Evolutionary conservation across 768 basidiomycete genomes (phyloP), one percentile per base, ranked within the genome.

Genomic region (Pleurotus salmoneostramineus): DNA sequence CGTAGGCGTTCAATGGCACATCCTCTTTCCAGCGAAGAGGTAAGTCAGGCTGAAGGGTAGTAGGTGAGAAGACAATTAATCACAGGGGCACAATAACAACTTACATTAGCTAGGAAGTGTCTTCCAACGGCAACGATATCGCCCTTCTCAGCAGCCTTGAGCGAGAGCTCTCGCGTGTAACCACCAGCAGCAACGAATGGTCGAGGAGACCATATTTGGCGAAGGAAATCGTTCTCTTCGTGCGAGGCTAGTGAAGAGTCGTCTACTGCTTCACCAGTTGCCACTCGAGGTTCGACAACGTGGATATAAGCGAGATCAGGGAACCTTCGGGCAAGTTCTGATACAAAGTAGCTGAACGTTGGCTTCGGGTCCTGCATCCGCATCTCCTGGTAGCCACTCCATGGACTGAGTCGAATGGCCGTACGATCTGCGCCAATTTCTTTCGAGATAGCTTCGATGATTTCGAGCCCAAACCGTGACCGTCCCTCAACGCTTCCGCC

Each of bases 401-500:
- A 88, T 3, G 84, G 87, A 59, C 82, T 81, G 34, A 89, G 40
- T 6, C 87, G 75, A 42, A 90, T 71, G 0, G 71, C 83, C 1
- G 80, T 75, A 14, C 74, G 75, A 27, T 81, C 77, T 21, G 72
- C 66, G 0, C 89, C 88, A 40, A 89, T 69, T 0, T 79, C 78
- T 0, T 74, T 65, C 3, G 70, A 72, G 1, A 88, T 69, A 1
- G 81, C 82, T 35, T 80, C 74, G 6, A 83, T 65, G 40, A 87
- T 71, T 58, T 86, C 83, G 5, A 86, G 69, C 0, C 69, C 63
- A 65, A 91, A 89, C 31, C 81, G 74, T 0, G 76, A 71, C 4
- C 90, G 74, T 56, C 80, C 82, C 66, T 86, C 81, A 32, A 89
- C 70, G 46, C 77, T 79, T 2, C 89, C 89, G 0, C 89, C 89